Conservation (phyloP, 768 basidiomycete species). For the Boletus speciosus region DNA sequence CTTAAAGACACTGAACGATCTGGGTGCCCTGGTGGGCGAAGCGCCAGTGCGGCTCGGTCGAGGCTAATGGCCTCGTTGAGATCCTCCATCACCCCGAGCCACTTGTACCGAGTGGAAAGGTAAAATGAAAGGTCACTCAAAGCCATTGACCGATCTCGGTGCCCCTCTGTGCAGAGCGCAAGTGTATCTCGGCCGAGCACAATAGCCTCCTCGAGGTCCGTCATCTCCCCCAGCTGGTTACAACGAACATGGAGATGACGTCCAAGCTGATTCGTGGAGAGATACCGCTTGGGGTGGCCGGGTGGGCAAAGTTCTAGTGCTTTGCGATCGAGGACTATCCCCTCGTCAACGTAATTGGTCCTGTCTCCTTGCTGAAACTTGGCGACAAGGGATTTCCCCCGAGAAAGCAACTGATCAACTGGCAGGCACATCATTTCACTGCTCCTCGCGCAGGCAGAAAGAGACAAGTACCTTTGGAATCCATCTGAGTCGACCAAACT, state of each 20-base stretch:
- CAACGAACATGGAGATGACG: not conserved
- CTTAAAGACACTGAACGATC: no score
- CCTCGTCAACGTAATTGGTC: not conserved
- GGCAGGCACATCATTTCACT: not conserved
- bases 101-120: no score
- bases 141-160: no score
- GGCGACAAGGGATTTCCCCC: not conserved
- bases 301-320: not conserved
- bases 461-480: not conserved
- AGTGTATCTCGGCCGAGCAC: not conserved
- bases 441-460: not conserved
- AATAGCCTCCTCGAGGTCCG: not conserved
- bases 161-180: no score
- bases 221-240: not conserved
- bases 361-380: not conserved
- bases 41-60: no score
- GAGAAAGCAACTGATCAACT: not conserved
- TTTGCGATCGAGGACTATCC: not conserved
- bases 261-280: not conserved
- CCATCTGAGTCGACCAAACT: not conserved
- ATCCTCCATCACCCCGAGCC: no score
- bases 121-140: no score
- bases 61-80: no score
- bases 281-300: not conserved
- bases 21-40: no score